These are phyloP conservation scores for Avena atlantica DNA, from an alignment of 176 grass and related monocot species.

Conservation along the genomic window DNA sequence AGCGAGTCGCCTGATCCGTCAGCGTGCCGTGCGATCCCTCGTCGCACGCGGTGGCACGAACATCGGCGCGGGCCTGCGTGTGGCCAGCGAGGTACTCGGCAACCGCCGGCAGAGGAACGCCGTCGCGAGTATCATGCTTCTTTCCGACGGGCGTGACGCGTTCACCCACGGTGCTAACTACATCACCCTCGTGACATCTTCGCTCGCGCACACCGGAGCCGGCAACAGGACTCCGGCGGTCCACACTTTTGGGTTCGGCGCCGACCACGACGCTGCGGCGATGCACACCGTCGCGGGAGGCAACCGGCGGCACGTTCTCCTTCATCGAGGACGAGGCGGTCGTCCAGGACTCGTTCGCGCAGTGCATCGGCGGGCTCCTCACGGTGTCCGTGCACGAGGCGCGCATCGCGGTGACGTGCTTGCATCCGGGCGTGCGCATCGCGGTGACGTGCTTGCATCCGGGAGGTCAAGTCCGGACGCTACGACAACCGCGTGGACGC, in stretches of 20 bases:
- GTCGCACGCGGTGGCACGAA: background rate
- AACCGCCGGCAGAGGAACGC: background rate
- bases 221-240: conserved; percentile 29
- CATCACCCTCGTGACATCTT: conserved; percentile 41
- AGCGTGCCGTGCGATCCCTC: background rate
- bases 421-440: conserved; percentile 42
- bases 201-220: background rate
- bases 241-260: conserved; percentile 64
- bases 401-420: conserved; percentile 35
- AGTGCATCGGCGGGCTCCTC: conserved; percentile 71
- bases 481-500: conserved; percentile 41
- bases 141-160: background rate
- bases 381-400: conserved; percentile 54
- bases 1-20: background rate
- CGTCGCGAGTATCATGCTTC: background rate
- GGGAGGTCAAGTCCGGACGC: conserved; percentile 49
- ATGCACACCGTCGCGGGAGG: conserved; percentile 60
- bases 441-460: conserved; percentile 37
- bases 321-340: conserved; percentile 54
- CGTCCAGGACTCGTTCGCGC: conserved; percentile 67
- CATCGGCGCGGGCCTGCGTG: background rate
- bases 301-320: conserved; percentile 65
- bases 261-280: conserved; percentile 55
- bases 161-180: conserved; percentile 16
- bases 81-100: background rate